phyloP scores from a whole-genome alignment of 257 asterid genomes.

The Oldenlandia corymbosa region DNA sequence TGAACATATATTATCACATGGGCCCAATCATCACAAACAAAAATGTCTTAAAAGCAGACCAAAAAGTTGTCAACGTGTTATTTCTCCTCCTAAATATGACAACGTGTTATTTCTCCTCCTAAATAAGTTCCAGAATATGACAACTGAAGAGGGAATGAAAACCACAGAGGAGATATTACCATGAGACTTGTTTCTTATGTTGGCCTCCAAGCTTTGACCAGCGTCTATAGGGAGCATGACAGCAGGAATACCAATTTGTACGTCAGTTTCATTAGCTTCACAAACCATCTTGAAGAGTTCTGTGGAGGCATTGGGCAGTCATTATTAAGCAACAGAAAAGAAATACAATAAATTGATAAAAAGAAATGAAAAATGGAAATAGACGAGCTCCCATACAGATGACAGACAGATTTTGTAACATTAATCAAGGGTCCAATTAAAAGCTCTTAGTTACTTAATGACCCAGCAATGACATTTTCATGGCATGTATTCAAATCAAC shows the following conservation, averaged over 20 bases:
- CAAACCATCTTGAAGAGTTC: slow-evolving; percentile 99
- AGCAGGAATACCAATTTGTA: slow-evolving; percentile 62
- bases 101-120: too few species aligned
- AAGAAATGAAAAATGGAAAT: background rate
- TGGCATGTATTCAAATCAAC: background rate
- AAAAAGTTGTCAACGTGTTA: slow-evolving; percentile 4
- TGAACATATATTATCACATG: background rate
- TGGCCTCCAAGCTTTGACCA: slow-evolving; percentile 54
- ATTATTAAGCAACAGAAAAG: background rate
- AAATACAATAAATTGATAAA: too few species aligned
- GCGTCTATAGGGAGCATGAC: slow-evolving; percentile 97
- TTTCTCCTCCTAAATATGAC: slow-evolving; percentile 7
- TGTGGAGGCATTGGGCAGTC: slow-evolving; percentile 24
- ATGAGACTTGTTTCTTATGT: slow-evolving; percentile 41
- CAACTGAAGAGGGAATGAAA: background rate
- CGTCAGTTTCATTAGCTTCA: slow-evolving; percentile 63
- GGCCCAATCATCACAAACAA: background rate
- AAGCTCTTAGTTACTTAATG: background rate
- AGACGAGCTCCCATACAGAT: background rate
- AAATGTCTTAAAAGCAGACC: background rate
- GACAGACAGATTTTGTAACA: background rate
- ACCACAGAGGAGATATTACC: slow-evolving; percentile 35
- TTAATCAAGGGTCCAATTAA: background rate
- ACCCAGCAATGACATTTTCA: background rate
- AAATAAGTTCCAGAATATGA: too few species aligned